These are phyloP conservation scores for Litsea cubeba DNA, from an alignment of 164 flowering plant species.

Conservation along the genomic window DNA sequence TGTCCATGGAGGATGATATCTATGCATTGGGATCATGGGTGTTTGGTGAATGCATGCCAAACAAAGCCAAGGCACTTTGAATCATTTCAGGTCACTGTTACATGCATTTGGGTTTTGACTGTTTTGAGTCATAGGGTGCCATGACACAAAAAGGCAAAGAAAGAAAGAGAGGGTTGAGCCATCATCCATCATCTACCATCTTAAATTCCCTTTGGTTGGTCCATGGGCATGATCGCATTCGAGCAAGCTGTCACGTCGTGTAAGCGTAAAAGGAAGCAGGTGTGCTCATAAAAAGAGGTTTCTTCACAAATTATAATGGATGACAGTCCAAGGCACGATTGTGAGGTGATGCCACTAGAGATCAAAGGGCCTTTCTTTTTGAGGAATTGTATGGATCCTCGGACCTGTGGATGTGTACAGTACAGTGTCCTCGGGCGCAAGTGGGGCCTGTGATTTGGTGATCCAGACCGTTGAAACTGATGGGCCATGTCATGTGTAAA, in stretches of 20 bases:
- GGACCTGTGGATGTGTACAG: neutral
- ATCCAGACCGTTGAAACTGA: neutral
- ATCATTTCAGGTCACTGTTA: neutral
- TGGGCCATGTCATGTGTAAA: neutral
- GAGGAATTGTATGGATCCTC: neutral
- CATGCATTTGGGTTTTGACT: constrained; percentile 1
- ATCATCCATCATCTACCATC: neutral
- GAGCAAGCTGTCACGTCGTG: constrained; percentile 3
- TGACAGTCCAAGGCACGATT: constrained; percentile 6
- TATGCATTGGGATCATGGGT: neutral
- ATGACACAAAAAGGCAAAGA: neutral
- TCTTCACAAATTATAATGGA: constrained; percentile 3
- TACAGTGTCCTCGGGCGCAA: neutral
- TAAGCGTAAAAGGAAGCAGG: neutral
- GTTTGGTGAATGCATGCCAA: neutral
- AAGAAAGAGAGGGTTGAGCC: neutral
- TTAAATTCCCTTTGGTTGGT: neutral
- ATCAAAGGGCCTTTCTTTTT: neutral
- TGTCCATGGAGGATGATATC: neutral
- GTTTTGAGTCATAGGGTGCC: neutral
- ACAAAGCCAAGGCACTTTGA: neutral
- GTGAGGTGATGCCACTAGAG: constrained; percentile 6
- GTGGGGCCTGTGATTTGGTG: neutral
- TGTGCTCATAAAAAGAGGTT: constrained; percentile 2
- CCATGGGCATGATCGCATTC: constrained; percentile 7